Percentiles rank a stretch among this genome's conserved stretches.
Conservation (phyloP, 1,284 basidiomycete species). For the Somion occarium region DNA sequence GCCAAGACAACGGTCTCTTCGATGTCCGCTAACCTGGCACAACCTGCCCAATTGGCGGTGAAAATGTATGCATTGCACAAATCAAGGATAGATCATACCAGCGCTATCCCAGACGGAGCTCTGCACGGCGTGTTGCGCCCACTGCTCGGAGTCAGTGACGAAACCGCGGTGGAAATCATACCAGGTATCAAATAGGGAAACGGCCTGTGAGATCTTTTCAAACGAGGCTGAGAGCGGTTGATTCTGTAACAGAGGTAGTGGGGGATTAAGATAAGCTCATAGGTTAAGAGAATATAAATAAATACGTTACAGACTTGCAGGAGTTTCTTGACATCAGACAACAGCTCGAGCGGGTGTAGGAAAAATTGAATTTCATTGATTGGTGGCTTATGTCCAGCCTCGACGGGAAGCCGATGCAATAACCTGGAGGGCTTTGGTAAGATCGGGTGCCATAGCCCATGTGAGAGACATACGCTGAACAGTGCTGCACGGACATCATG, state of each 20-base stretch:
- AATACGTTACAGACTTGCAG: slow-evolving; percentile 49
- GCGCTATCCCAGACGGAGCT: slow-evolving; percentile 65
- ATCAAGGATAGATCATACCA: slow-evolving; percentile 36
- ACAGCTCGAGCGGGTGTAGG: slow-evolving; percentile 68
- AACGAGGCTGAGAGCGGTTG: slow-evolving; percentile 70
- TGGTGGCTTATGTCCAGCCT: slow-evolving; percentile 40
- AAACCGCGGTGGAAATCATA: slow-evolving; percentile 48
- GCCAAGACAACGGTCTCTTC: slow-evolving; percentile 68
- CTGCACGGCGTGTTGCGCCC: slow-evolving; percentile 69
- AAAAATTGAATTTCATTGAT: slow-evolving; percentile 75
- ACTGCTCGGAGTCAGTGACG: slow-evolving; percentile 54
- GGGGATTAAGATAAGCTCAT: background rate
- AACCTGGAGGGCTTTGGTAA: slow-evolving; percentile 40
- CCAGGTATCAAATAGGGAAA: slow-evolving; percentile 69
- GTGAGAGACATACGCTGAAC: slow-evolving; percentile 53
- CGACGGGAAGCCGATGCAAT: slow-evolving; percentile 58
- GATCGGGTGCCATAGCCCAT: background rate
- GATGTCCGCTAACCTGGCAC: slow-evolving; percentile 53
- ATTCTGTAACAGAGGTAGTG: slow-evolving; percentile 37
- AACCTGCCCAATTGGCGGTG: slow-evolving; percentile 44
- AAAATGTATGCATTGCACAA: background rate
- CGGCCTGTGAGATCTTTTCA: slow-evolving; percentile 59
- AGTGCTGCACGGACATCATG: slow-evolving; percentile 68
- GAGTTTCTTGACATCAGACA: slow-evolving; percentile 67
- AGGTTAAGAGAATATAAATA: slow-evolving; percentile 6